These are phyloP conservation scores for Mantamonas sphyraenae DNA, from an alignment of 78 protist genomes.

Conservation along the genomic window DNA sequence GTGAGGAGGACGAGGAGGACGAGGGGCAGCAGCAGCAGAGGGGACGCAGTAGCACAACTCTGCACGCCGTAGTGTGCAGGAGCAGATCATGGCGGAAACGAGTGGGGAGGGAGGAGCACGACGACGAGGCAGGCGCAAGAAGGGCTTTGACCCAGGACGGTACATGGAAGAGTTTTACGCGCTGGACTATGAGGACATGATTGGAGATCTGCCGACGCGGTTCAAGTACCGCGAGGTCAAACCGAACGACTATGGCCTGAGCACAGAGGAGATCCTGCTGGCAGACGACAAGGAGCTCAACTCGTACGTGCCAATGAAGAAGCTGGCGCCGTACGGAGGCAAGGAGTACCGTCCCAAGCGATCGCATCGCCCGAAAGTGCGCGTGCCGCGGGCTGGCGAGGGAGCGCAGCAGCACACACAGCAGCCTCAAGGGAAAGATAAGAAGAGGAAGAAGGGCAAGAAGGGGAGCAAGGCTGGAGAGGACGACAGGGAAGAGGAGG, in stretches of 20 bases:
- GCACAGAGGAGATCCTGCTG: slow-evolving; percentile 13
- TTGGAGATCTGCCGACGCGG: slow-evolving; percentile 31
- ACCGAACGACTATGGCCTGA: slow-evolving; percentile 32
- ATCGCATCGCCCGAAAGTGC: background rate
- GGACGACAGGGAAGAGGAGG: background rate
- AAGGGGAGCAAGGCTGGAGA: background rate
- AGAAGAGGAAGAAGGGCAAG: slow-evolving; percentile 3
- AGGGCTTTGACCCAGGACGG: background rate
- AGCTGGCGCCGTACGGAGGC: slow-evolving; percentile 18
- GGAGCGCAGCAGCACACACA: too few species aligned
- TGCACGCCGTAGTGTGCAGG: too few species aligned
- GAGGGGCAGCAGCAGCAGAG: too few species aligned
- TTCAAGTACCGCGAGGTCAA: slow-evolving; percentile 51
- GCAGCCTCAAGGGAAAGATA: background rate
- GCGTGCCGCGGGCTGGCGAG: too few species aligned
- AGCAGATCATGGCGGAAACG: background rate
- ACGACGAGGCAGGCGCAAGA: background rate
- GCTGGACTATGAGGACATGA: slow-evolving; percentile 17
- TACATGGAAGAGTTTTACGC: slow-evolving; percentile 13
- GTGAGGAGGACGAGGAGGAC: too few species aligned
- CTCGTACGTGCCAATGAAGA: slow-evolving; percentile 23
- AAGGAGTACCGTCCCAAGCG: background rate
- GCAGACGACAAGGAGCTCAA: slow-evolving; percentile 45
- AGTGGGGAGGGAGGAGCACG: background rate
- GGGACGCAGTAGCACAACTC: too few species aligned